These are phyloP conservation scores for Nitzschia sp. DNA, from an alignment of 108 stramenopile species.

Conservation along the genomic window DNA sequence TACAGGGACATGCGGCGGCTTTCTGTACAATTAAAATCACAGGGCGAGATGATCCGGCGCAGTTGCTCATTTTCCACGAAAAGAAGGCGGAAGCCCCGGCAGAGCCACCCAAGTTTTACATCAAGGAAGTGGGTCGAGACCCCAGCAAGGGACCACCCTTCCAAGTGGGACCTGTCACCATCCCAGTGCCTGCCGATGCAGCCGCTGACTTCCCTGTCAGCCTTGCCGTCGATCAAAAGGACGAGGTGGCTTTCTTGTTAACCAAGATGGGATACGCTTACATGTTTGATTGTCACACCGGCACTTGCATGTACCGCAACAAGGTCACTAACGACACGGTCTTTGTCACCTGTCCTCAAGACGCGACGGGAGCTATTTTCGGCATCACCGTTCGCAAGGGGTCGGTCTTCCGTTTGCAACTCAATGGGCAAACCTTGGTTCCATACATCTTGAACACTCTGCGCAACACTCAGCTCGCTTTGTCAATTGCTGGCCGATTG, in stretches of 20 bases:
- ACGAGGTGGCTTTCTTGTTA: conserved; percentile 95
- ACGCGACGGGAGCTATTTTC: conserved; percentile 83
- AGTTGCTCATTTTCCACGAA: conserved; percentile 96
- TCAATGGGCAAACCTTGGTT: conserved; percentile 92
- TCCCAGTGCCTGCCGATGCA: conserved; percentile 96
- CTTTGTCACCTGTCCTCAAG: conserved; percentile 91
- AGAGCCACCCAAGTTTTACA: conserved; percentile 86
- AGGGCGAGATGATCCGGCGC: conserved; percentile 90
- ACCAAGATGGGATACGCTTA: conserved; percentile 98
- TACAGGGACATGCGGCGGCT: conserved; percentile 94
- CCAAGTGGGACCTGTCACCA: conserved; percentile 80
- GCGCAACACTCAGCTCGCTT: conserved; percentile 91
- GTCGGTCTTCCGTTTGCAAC: conserved; percentile 86
- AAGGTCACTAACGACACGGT: conserved; percentile 96
- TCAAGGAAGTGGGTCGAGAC: conserved; percentile 99
- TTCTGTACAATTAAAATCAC: conserved; percentile 89
- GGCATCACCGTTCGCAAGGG: conserved; percentile 96
- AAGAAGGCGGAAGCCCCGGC: conserved; percentile 87
- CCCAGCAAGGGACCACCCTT: conserved; percentile 93
- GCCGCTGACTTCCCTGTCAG: conserved; percentile 96
- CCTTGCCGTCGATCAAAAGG: conserved; percentile 83
- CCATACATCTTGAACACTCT: conserved; percentile 95
- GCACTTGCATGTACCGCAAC: conserved; percentile 94
- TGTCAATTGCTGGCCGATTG: conserved; percentile 93
- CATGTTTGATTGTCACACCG: conserved; percentile 97